Percentiles rank a stretch among this genome's conserved stretches.
These are phyloP conservation scores for Syzygium malaccense DNA, from an alignment of 441 rosid species.

Conservation along the genomic window DNA sequence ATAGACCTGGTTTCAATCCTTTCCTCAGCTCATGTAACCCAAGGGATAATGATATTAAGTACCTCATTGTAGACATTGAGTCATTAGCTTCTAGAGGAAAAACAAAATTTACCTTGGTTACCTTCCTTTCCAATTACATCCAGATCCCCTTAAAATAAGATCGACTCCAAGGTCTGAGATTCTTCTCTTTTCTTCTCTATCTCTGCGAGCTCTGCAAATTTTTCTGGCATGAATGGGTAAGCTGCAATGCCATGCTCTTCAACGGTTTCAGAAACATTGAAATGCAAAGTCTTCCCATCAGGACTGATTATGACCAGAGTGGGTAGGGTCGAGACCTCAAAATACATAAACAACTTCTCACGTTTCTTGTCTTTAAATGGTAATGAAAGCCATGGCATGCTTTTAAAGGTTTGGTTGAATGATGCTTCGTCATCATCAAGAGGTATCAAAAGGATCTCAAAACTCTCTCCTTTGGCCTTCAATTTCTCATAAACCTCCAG, in stretches of 20 bases:
- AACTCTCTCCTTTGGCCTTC: slow-evolving; percentile 29
- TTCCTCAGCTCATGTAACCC: background rate
- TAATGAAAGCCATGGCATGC: slow-evolving; percentile 58
- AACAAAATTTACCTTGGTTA: slow-evolving; percentile 30
- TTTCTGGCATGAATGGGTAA: slow-evolving; percentile 71
- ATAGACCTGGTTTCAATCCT: background rate
- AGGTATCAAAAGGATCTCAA: slow-evolving; percentile 58
- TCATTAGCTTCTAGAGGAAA: background rate
- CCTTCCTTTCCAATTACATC: slow-evolving; percentile 69
- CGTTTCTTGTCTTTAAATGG: slow-evolving; percentile 54
- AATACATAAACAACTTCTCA: slow-evolving; percentile 42
- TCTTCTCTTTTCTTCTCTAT: slow-evolving; percentile 49
- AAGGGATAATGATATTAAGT: background rate
- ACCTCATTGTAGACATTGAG: background rate
- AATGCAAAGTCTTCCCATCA: slow-evolving; percentile 60
- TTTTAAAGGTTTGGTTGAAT: slow-evolving; percentile 33
- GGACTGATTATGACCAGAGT: slow-evolving; percentile 62
- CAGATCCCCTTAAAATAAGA: slow-evolving; percentile 46
- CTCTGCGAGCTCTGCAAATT: slow-evolving; percentile 54
- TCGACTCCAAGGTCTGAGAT: slow-evolving; percentile 63
- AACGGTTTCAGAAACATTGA: slow-evolving; percentile 55
- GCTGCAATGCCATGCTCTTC: slow-evolving; percentile 57
- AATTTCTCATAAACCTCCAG: slow-evolving; percentile 45
- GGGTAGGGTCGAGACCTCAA: slow-evolving; percentile 53
- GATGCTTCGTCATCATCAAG: slow-evolving; percentile 57